Evolutionary conservation across 2,329 filamentous ascomycete species (phyloP).

Genomic region (Arthrobotrys sinensis): DNA sequence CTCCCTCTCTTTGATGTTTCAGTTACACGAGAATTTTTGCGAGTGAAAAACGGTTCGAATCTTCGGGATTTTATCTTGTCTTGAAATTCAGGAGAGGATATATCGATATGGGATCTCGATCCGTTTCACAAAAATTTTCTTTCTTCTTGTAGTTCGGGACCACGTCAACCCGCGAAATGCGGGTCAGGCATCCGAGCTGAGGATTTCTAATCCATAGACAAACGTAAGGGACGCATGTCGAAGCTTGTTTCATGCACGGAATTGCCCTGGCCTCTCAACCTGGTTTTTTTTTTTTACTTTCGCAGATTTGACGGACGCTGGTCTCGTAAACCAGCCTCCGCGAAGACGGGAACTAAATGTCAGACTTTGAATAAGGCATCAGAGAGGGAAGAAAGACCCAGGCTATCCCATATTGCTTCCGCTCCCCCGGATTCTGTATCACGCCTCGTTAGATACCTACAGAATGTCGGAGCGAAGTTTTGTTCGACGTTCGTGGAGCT

Average conservation of each 20-base stretch:
- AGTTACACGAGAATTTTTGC: constrained; percentile 13
- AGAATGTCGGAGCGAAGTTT: neutral
- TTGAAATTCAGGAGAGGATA: constrained; percentile 1
- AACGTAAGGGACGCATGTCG: constrained; percentile 26
- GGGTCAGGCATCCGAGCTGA: constrained; percentile 3
- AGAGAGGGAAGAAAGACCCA: neutral
- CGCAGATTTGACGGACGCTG: constrained; percentile 2
- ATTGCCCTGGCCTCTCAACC: constrained; percentile 4
- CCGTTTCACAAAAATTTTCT: constrained; percentile 19
- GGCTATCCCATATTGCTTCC: neutral
- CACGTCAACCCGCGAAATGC: constrained; percentile 36
- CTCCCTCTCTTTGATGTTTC: constrained; percentile 23
- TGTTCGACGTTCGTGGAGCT: neutral
- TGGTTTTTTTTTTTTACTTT: neutral
- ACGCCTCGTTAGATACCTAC: too few relatives aligned
- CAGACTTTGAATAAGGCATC: neutral
- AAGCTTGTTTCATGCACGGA: constrained; percentile 18
- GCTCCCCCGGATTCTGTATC: neutral
- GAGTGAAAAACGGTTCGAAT: constrained; percentile 1
- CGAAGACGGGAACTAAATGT: neutral
- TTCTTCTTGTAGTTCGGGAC: neutral
- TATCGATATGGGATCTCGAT: constrained; percentile 45
- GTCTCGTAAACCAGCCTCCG: too few relatives aligned
- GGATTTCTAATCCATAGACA: constrained; percentile 15
- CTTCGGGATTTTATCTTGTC: constrained; percentile 1